A percentile compares a stretch with the other conserved stretches of the same genome.
phyloP scores from a whole-genome alignment of 306 rosid species.

The Pterocarpus santalinus region DNA sequence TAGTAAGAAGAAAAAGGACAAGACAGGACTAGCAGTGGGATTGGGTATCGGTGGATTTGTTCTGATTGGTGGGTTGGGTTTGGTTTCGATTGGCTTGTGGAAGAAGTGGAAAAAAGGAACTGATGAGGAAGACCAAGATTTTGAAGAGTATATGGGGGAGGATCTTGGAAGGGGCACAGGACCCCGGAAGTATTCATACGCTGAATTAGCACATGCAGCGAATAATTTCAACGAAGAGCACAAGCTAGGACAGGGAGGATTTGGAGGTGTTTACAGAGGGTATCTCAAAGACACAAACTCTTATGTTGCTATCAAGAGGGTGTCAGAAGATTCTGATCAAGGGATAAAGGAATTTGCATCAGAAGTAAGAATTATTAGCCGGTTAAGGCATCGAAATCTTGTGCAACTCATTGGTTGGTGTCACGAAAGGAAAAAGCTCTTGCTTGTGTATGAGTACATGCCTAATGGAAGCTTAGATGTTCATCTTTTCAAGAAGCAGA shows the following conservation, averaged over 20 bases:
- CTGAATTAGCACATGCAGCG: conserved; percentile 44
- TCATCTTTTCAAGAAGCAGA: conserved; percentile 48
- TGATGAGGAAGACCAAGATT: conserved; percentile 36
- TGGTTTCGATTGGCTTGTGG: conserved; percentile 19
- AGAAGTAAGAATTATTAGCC: conserved; percentile 52
- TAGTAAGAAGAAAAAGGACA: not conserved
- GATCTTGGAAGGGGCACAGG: conserved; percentile 53
- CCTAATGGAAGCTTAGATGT: conserved; percentile 58
- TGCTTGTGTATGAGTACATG: conserved; percentile 55
- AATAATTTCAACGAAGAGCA: conserved; percentile 44
- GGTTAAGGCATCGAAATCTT: conserved; percentile 53
- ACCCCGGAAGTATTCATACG: conserved; percentile 45
- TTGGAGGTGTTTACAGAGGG: conserved; percentile 58
- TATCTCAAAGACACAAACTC: conserved; percentile 35
- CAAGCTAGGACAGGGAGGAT: conserved; percentile 59
- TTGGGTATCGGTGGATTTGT: conserved; percentile 38
- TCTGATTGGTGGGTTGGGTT: not conserved
- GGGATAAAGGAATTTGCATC: conserved; percentile 57
- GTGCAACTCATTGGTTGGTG: conserved; percentile 62
- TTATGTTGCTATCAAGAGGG: conserved; percentile 52
- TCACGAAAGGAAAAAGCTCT: conserved; percentile 38
- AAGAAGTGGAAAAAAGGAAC: conserved; percentile 21
- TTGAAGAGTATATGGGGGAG: conserved; percentile 43
- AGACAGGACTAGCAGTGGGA: conserved; percentile 32
- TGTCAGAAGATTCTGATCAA: conserved; percentile 47